phyloP scores from a whole-genome alignment of 2,329 filamentous ascomycete genomes.

The Penicillium sp. region DNA sequence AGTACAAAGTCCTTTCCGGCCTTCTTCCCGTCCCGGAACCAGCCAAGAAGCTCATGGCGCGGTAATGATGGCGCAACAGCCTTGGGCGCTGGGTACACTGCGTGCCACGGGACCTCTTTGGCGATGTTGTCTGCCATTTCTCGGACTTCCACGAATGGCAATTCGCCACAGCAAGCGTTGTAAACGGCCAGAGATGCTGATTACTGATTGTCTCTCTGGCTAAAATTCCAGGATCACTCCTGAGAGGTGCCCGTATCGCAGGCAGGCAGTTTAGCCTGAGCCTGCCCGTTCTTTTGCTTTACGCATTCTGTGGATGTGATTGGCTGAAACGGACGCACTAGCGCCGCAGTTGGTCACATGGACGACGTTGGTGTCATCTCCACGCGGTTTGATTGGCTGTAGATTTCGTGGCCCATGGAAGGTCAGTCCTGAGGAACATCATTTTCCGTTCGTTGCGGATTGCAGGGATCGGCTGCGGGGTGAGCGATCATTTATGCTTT shows the following conservation, averaged over 20 bases:
- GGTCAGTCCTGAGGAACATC: neutral
- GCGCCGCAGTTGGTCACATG: constrained; percentile 7
- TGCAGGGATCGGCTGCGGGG: neutral
- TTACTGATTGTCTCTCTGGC: neutral
- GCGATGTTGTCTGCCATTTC: constrained; percentile 11
- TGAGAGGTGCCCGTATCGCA: neutral
- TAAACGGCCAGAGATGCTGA: neutral
- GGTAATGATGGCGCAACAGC: constrained; percentile 34
- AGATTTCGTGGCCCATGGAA: neutral
- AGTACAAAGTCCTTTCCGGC: constrained; percentile 45
- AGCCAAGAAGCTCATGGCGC: constrained; percentile 42
- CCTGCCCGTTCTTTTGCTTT: neutral
- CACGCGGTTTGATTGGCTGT: neutral
- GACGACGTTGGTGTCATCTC: neutral
- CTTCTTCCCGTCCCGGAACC: constrained; percentile 38
- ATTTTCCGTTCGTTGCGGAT: neutral
- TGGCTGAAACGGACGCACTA: neutral
- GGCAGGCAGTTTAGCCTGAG: neutral
- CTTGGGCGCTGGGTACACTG: constrained; percentile 45
- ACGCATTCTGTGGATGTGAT: neutral
- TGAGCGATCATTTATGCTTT: neutral
- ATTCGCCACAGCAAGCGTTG: neutral
- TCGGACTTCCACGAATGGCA: neutral
- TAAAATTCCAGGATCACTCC: neutral
- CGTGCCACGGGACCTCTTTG: constrained; percentile 43